Conservation (phyloP, 805 yeast species). For the Barnettozyma californica region DNA sequence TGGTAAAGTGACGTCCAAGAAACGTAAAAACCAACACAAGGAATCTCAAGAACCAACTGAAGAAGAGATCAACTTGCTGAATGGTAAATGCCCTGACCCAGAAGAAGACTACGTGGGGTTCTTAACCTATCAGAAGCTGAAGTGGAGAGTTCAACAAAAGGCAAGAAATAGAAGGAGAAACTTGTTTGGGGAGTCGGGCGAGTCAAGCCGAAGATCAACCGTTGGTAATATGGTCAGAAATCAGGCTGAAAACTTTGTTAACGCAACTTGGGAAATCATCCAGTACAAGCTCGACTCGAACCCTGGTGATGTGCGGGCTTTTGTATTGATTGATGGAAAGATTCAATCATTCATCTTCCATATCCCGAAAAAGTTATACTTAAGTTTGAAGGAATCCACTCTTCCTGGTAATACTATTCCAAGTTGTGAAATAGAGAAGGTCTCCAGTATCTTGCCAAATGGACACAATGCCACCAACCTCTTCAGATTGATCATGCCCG, state of each 20-base stretch:
- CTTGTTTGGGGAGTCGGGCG: constrained; percentile 66
- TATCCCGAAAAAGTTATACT: constrained; percentile 67
- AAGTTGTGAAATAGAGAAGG: constrained; percentile 52
- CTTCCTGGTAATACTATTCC: constrained; percentile 39
- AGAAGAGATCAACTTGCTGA: constrained; percentile 46
- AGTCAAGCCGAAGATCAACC: constrained; percentile 47
- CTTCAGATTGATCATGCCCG: constrained; percentile 66
- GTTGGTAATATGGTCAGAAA: constrained; percentile 67
- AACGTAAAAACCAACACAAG: constrained; percentile 29
- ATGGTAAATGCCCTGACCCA: constrained; percentile 60
- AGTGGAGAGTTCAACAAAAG: constrained; percentile 77
- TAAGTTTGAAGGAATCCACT: constrained; percentile 52
- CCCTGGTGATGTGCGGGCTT: constrained; percentile 78
- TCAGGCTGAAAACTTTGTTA: constrained; percentile 76
- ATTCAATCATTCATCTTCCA: constrained; percentile 69
- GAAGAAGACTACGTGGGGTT: constrained; percentile 62
- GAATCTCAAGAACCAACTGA: constrained; percentile 33
- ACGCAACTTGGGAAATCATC: constrained; percentile 79
- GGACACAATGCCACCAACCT: constrained; percentile 49
- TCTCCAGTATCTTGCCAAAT: constrained; percentile 62
- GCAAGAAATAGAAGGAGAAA: constrained; percentile 67
- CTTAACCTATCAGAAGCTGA: constrained; percentile 72
- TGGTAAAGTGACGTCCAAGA: constrained; percentile 34
- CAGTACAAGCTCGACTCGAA: constrained; percentile 54
- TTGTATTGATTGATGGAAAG: constrained; percentile 60